Evolutionary conservation across 2,329 filamentous ascomycete genomes (phyloP), one percentile per base, ranked within the genome.

Genomic region (Calonectria hawksworthii): DNA sequence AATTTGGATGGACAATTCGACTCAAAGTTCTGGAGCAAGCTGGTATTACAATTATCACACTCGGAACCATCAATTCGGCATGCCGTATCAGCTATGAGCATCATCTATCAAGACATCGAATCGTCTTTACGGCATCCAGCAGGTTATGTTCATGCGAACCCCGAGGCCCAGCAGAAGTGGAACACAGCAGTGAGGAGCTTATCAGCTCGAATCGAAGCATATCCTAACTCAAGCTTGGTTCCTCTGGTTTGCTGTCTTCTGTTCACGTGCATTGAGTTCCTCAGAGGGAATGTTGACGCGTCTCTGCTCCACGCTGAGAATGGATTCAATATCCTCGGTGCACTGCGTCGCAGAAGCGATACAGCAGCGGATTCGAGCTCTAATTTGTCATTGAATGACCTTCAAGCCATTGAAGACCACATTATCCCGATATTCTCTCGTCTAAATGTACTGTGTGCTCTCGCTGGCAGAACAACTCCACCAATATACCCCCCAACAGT

Each of bases 11-110:
- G 59, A 13, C 41, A 66, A 34, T 71, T 71, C 32, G 68, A 54
- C 54, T 71, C 68, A 54, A 66, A 34, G 2, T 66, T 71, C 47
- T 71, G 68, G 68, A 71, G 68, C 59, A 54, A 21, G 32, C 59
- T 71, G 13, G 68, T 71, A 23, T 34, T 71, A 47, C 68, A 71
- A 56, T n/a, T 71, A 51, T 71, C 68, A 54, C 68, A 71, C 59
- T 71, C 68, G 3, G 68, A 71, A 14, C 68, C 68, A 66, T 44
- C 59, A 23, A 66, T 66, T 54, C 44, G 69, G 34, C 69, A 71
- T 59, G 59, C 69, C 14, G 69, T 71, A 50, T 71, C 69, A n/a
- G 69, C 61, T 36, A 56, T 66, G 26, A 66, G 59, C 26, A 9
- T 66, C 44, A 36, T 65, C 34, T 34, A 66, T 44, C 34, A 65